Evolutionary conservation across 164 flowering plant genomes (phyloP).

Genomic region (Magnolia kwangsiensis): DNA sequence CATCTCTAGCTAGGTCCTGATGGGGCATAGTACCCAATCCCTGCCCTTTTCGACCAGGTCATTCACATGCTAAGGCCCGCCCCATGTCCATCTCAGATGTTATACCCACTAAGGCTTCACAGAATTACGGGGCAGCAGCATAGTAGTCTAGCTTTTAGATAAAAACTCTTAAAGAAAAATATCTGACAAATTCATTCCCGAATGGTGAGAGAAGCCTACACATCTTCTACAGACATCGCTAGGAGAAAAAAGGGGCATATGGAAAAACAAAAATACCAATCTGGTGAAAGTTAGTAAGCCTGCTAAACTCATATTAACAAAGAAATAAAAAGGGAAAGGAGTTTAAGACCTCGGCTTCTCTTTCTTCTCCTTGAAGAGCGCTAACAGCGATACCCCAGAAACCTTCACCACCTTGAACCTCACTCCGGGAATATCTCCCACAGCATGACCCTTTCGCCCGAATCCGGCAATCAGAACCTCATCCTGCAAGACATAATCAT

Average conservation of each 20-base stretch:
- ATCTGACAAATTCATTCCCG: background rate
- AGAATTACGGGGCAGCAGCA: too few species aligned
- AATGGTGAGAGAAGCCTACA: too few species aligned
- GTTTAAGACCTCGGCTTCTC: constrained; percentile 60
- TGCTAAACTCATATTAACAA: background rate
- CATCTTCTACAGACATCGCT: too few species aligned
- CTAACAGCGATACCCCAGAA: constrained; percentile 57
- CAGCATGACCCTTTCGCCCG: constrained; percentile 65
- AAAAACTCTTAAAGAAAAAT: background rate
- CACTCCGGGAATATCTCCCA: constrained; percentile 68
- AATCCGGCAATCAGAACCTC: constrained; percentile 66
- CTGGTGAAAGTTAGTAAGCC: background rate
- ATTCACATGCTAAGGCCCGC: too few species aligned
- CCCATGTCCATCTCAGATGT: too few species aligned
- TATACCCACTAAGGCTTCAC: too few species aligned
- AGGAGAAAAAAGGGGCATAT: too few species aligned
- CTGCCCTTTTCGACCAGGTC: too few species aligned
- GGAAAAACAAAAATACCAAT: background rate
- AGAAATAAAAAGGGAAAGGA: background rate
- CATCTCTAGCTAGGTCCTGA: too few species aligned
- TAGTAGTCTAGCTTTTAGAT: background rate
- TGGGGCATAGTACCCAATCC: too few species aligned
- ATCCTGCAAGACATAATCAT: constrained; percentile 28
- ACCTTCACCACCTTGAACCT: constrained; percentile 70
- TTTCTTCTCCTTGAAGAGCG: constrained; percentile 64